Evolutionary conservation across 331 rosid species (phyloP).

Genomic region (Saraca asoca): DNA sequence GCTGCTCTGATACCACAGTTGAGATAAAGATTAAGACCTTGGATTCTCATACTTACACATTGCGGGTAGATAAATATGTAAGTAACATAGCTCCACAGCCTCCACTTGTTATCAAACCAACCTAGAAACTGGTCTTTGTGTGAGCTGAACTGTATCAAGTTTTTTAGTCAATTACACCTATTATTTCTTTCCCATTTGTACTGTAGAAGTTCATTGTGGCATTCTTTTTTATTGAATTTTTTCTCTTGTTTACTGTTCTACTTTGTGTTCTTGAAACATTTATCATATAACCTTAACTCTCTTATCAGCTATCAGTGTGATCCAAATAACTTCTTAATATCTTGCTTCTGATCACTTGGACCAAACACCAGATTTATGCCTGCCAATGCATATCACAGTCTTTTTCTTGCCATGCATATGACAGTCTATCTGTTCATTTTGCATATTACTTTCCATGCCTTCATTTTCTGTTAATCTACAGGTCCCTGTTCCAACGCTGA

Average conservation of each 20-base stretch:
- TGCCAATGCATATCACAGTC: neutral
- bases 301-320: neutral
- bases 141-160: neutral
- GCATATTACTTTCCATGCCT: conserved; percentile 2
- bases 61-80: conserved; percentile 62
- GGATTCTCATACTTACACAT: conserved; percentile 60
- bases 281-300: neutral
- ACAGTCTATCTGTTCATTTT: neutral
- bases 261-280: neutral
- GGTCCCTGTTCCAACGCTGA: conserved; percentile 70
- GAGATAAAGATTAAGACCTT: conserved; percentile 60
- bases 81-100: neutral
- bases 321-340: neutral
- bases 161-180: neutral
- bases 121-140: neutral
- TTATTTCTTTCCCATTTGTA: too few relatives aligned
- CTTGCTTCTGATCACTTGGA: neutral
- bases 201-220: too few relatives aligned
- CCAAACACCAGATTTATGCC: neutral
- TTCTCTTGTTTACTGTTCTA: neutral
- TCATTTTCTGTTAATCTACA: conserved; percentile 26
- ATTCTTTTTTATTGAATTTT: neutral
- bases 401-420: neutral
- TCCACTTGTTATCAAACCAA: neutral
- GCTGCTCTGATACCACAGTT: conserved; percentile 45